Evolutionary conservation across 805 yeast species (phyloP).

Genomic region (Spathaspora passalidarum): DNA sequence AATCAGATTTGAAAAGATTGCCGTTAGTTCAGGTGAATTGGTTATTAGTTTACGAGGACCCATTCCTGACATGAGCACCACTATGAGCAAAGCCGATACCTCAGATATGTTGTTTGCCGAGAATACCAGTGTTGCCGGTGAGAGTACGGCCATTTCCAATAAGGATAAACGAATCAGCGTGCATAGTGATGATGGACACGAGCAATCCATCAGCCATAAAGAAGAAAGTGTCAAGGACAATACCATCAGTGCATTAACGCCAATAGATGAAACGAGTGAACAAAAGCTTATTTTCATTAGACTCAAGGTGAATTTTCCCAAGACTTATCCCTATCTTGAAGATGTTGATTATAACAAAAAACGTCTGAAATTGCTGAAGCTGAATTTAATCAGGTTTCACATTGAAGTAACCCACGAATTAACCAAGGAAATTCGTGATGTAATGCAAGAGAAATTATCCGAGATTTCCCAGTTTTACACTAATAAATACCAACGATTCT

Average conservation of each 20-base stretch:
- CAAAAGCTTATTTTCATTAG: conserved; percentile 59
- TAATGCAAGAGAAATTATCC: conserved; percentile 49
- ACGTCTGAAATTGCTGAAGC: conserved; percentile 17
- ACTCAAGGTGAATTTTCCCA: conserved; percentile 67
- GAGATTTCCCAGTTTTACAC: conserved; percentile 59
- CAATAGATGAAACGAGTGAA: conserved; percentile 18
- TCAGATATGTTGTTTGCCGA: background rate
- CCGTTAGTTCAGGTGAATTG: conserved; percentile 81
- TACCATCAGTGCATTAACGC: background rate
- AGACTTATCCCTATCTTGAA: conserved; percentile 61
- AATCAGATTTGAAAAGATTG: conserved; percentile 78
- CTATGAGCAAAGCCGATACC: background rate
- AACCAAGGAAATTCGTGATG: conserved; percentile 44
- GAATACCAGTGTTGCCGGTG: conserved; percentile 1
- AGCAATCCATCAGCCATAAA: background rate
- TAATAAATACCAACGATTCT: conserved; percentile 52
- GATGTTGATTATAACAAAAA: conserved; percentile 14
- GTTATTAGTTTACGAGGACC: conserved; percentile 75
- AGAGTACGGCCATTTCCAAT: conserved; percentile 2
- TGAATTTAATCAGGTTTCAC: conserved; percentile 39
- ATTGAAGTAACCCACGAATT: conserved; percentile 82
- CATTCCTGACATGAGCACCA: conserved; percentile 13
- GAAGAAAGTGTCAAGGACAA: background rate
- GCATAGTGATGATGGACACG: conserved; percentile 2
- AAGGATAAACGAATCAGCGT: background rate